A percentile compares a stretch with the other conserved stretches of the same genome.
Conservation (phyloP, 768 basidiomycete species). For the Boletus sp. region DNA sequence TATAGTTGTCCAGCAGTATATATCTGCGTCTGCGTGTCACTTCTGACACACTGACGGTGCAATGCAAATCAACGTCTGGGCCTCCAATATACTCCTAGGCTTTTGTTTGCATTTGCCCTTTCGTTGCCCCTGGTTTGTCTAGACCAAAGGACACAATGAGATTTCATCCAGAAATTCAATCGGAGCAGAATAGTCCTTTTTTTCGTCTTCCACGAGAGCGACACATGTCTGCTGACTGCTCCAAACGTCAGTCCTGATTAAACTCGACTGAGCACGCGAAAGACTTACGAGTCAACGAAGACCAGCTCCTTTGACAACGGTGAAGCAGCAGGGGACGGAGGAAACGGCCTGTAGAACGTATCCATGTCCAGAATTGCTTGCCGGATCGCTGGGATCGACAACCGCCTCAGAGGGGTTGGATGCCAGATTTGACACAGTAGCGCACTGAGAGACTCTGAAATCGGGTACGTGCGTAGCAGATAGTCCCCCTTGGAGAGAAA, state of each 20-base stretch:
- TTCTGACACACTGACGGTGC: too few relatives aligned
- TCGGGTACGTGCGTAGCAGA: constrained; percentile 1
- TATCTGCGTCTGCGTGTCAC: too few relatives aligned
- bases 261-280: too few relatives aligned
- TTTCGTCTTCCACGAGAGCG: background rate
- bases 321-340: background rate
- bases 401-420: constrained; percentile 5
- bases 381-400: constrained; percentile 20
- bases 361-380: constrained; percentile 15
- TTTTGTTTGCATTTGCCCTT: background rate
- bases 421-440: constrained; percentile 18
- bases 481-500: constrained; percentile 2
- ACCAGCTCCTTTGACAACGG: background rate
- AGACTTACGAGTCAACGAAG: constrained; percentile 16
- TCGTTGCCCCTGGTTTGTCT: background rate
- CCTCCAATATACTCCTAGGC: background rate
- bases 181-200: background rate
- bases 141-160: background rate
- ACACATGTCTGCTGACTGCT: constrained; percentile 15
- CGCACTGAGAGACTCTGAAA: constrained; percentile 8
- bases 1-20: background rate
- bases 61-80: too few relatives aligned
- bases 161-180: background rate
- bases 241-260: background rate
- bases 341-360: constrained; percentile 6